Evolutionary conservation across 2,329 filamentous ascomycete genomes (phyloP), one percentile per base, ranked within the genome.

Genomic region (Gaeumannomyces tritici): DNA sequence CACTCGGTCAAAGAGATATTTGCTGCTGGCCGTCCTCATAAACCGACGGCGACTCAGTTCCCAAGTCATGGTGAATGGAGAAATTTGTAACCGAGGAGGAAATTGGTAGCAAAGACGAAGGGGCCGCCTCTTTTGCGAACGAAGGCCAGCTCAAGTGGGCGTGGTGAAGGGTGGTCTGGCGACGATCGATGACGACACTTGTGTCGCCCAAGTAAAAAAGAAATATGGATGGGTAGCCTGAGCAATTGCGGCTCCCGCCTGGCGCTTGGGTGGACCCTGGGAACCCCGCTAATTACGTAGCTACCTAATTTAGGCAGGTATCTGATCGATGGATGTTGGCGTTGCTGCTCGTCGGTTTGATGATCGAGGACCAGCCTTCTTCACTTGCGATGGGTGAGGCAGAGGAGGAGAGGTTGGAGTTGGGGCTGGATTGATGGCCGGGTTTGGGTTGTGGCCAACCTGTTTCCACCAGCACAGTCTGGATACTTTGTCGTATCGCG

Each of bases 1-100:
- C 71, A 91, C 79, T 73, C 83, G 84, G 66, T 88, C 89, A 74
- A 86, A 90, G 67, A 92, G 85, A 74, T 85, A 91, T 74, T 87
- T 87, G 73, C 80, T 85, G 71, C 89, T 91, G 70, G 89, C 79
- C 69, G 84, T 77, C 72, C 88, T 83, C 70, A 85, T 74, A 70
- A 90, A 75, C 68, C 86, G 84, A 70, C 86, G 83, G 65, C 81
- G 78, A 59, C 74, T 80, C 58, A 85, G 76, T 72, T 86, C 81
- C 80, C 83, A 83, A 66, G 81, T 72, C 84, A 87, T 87, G 68
- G 61, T 76, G 67, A 59, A 51, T 42, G 8, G 24, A 51, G 42
- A 21, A 11, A 51, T 51, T 18, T 51, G 42, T 7, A n/a, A 51
- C 42, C 42, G 42, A 24, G 13, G 8, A 51, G 42, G 5, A 51